Base-by-base conservation (phyloP, 2,329 filamentous ascomycete genomes). In the Neopestalotiopsis rosae region DNA sequence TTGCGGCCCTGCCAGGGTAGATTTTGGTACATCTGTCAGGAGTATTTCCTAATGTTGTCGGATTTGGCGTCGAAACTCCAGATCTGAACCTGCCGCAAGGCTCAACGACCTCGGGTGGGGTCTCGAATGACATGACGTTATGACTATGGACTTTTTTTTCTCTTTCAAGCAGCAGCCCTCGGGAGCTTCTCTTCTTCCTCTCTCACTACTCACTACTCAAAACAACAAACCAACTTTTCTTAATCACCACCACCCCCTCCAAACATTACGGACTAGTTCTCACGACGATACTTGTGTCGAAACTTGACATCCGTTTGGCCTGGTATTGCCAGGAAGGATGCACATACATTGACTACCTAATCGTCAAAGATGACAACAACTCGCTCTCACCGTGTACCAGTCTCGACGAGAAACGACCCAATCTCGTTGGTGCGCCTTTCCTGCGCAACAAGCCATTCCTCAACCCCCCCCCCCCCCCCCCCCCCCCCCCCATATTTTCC, bases 71-170 rank as follows among this genome's bases (percentile, higher is more conserved):
- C 72, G 64, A 82, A 82, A 81, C 81, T 81, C 82, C 86, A 89
- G 87, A 89, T 88, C 84, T 88, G 83, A 38, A 85, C 83, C 86
- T 87, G 87, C 87, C 87, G 86, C 87, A 84, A 90, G 87, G 87
- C 88, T 87, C 20, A 79, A 81, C 80, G 81, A 81, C 78, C 73
- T 73, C 76, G 71, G 75, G 81, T 79, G 81, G 80, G 81, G 81
- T 78, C 75, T 76, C 78, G n/a, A 78, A 81, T 76, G 80, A 83
- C 78, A 84, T 77, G 82, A 83, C 76, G 78, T 82, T 76, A 83
- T 77, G 82, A 82, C 76, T 38, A 70, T 73, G 72, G 61, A 72
- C 72, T 73, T 61, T 73, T 69, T 72, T 68, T 72, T 40, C 73
- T 67, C 72, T 68, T 72, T 59, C 63, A 68, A 72, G 71, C 73